These are phyloP conservation scores for Scutellaria baicalensis DNA, from an alignment of 257 asterid species.

Conservation along the genomic window DNA sequence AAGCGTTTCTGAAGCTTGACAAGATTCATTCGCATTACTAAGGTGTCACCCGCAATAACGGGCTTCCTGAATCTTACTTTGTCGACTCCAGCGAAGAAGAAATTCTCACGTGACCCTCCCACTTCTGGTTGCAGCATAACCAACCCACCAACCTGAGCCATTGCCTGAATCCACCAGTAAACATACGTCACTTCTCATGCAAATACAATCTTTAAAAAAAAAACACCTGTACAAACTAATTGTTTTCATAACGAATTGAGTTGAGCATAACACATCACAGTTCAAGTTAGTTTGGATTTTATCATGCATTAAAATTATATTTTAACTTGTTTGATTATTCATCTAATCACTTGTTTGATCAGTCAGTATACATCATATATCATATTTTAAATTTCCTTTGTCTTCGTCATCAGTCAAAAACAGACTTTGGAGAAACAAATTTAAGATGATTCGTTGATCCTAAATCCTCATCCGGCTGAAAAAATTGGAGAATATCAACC, in stretches of 20 bases:
- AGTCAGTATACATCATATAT: neutral
- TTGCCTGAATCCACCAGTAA: slow-evolving; percentile 49
- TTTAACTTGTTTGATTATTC: too few relatives aligned
- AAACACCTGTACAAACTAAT: neutral
- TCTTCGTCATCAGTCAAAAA: neutral
- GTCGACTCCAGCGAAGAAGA: slow-evolving; percentile 91
- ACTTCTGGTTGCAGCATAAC: slow-evolving; percentile 88
- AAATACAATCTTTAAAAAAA: neutral
- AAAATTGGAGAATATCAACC: neutral
- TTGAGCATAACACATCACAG: neutral
- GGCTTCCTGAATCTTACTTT: slow-evolving; percentile 90
- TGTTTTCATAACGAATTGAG: neutral
- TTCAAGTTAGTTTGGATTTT: neutral
- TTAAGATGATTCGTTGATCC: neutral
- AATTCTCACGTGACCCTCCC: slow-evolving; percentile 70
- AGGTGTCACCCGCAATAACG: slow-evolving; percentile 76
- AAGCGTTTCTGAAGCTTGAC: slow-evolving; percentile 76
- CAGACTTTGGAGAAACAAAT: neutral
- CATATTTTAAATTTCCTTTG: neutral
- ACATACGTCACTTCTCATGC: slow-evolving; percentile 9
- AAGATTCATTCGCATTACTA: slow-evolving; percentile 86
- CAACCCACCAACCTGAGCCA: slow-evolving; percentile 97
- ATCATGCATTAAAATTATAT: too few relatives aligned
- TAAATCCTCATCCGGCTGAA: neutral
- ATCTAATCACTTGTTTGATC: too few relatives aligned